These are phyloP conservation scores for Umbelopsis sp. DNA, from an alignment of 192 early-diverging fungal species.

Conservation along the genomic window DNA sequence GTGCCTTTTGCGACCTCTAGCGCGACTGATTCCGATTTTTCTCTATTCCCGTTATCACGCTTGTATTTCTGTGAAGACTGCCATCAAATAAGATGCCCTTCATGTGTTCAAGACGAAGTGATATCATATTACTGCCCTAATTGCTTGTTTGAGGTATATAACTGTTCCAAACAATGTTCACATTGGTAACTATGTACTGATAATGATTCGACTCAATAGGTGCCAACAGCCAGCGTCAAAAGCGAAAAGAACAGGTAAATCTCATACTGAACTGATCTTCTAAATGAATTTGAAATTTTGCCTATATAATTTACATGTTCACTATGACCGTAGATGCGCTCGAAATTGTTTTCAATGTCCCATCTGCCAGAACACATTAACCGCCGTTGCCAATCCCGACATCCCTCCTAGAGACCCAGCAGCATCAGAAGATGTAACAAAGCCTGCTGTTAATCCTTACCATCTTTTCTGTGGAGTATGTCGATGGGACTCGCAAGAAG, in stretches of 20 bases:
- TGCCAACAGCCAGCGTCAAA: conserved; percentile 93
- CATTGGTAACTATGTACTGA: background rate
- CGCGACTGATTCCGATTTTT: conserved; percentile 30
- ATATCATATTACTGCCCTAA: conserved; percentile 94
- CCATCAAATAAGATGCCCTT: conserved; percentile 75
- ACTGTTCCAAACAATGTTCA: background rate
- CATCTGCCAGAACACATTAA: conserved; percentile 76
- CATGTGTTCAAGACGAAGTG: conserved; percentile 84
- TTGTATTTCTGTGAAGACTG: conserved; percentile 93
- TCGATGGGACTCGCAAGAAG: conserved; percentile 91
- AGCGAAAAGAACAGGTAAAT: conserved; percentile 85
- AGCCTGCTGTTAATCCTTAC: conserved; percentile 51
- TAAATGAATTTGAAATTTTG: background rate
- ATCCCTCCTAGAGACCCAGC: conserved; percentile 21
- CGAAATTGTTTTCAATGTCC: conserved; percentile 96
- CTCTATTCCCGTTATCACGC: conserved; percentile 57
- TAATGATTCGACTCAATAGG: background rate
- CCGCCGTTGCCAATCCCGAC: conserved; percentile 66
- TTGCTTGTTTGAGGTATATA: conserved; percentile 86
- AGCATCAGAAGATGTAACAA: background rate
- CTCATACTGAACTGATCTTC: background rate
- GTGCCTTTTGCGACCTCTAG: conserved; percentile 25
- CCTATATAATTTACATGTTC: background rate
- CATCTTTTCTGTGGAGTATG: conserved; percentile 86
- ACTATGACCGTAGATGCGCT: conserved; percentile 62